phyloP scores from a whole-genome alignment of 805 yeast genomes.

The Ogataea pignaliae region DNA sequence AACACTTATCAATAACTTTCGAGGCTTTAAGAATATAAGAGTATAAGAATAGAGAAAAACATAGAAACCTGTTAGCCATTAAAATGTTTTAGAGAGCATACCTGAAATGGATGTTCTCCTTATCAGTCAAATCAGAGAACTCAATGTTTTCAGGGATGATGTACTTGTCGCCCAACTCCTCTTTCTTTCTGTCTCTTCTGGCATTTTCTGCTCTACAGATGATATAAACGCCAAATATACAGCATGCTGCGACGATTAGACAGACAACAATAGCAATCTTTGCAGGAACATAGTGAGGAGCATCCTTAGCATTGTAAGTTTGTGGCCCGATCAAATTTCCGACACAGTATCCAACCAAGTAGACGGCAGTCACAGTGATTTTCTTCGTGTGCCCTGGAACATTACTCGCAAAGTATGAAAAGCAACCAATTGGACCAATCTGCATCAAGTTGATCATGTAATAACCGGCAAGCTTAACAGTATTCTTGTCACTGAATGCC shows the following conservation, averaged over 20 bases:
- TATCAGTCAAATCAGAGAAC: constrained; percentile 51
- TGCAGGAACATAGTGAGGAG: constrained; percentile 54
- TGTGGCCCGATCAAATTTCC: constrained; percentile 72
- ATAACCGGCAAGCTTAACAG: constrained; percentile 25
- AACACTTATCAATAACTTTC: too few species aligned
- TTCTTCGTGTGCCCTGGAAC: constrained; percentile 59
- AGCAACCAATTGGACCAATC: constrained; percentile 24
- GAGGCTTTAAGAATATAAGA: too few species aligned
- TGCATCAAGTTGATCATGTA: constrained; percentile 25
- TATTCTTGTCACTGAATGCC: constrained; percentile 16
- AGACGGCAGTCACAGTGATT: constrained; percentile 46
- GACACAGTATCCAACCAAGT: constrained; percentile 57
- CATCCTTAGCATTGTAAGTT: constrained; percentile 50
- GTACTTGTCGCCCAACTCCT: constrained; percentile 14
- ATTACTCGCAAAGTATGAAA: constrained; percentile 30
- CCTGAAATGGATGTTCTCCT: constrained; percentile 47
- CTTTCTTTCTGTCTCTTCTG: constrained; percentile 29
- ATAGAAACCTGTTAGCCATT: not conserved
- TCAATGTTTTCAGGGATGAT: constrained; percentile 20
- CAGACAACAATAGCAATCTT: constrained; percentile 48
- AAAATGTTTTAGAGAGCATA: constrained; percentile 28
- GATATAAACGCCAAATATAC: constrained; percentile 17
- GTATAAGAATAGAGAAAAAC: too few species aligned
- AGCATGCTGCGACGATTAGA: constrained; percentile 20
- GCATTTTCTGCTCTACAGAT: constrained; percentile 34